Evolutionary conservation across 768 basidiomycete species (phyloP), one percentile per base, ranked within the genome.

Genomic region (Rhodotorula babjevae): DNA sequence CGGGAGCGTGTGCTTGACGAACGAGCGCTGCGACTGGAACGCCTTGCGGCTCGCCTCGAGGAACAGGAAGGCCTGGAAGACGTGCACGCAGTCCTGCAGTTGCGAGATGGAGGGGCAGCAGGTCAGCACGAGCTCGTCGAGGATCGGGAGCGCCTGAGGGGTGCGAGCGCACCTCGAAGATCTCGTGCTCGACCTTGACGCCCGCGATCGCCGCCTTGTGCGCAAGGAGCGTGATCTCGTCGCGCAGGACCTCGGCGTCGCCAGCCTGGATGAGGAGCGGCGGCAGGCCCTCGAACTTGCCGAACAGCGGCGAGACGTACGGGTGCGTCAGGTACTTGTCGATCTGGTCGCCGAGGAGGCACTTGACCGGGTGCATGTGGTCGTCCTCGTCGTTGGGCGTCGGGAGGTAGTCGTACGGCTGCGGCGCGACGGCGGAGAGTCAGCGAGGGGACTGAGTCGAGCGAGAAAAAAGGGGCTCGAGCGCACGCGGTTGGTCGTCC

Each of bases 301-400:
- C 95, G 77, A 99, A 99, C 25, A 99, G 83, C 1, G 92, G 95
- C 70, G 91, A 93, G 18, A 90, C 95, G 77, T 99, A 99, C 18
- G 95, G 95, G 80, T 99, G 93, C 0, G 93, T 97, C 59, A 97
- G 83, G 79, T 92, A 95, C 70, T 88, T 84, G 77, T 89, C 65
- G 50, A 79, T 75, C 52, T 66, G 56, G 40, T 74, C 74, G 25
- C 94, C 95, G 21, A 98, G 87, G 79, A 97, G 96, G 77, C 94
- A 89, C n/a, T 87, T 87, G 64, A 99, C 89, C 1, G 95, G 95
- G 79, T 98, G 91, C 78, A 97, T 85, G 80, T 94, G 93, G 78
- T 92, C 91, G 69, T 88, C 88, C 52, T 85, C 83, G 2, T 83
- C 83, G 36, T 84, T 82, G 10, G 91, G 91, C 44, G 59, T 69